These are phyloP conservation scores for Xerocomus amazonicus DNA, from an alignment of 1,284 basidiomycete genomes.

Conservation along the genomic window DNA sequence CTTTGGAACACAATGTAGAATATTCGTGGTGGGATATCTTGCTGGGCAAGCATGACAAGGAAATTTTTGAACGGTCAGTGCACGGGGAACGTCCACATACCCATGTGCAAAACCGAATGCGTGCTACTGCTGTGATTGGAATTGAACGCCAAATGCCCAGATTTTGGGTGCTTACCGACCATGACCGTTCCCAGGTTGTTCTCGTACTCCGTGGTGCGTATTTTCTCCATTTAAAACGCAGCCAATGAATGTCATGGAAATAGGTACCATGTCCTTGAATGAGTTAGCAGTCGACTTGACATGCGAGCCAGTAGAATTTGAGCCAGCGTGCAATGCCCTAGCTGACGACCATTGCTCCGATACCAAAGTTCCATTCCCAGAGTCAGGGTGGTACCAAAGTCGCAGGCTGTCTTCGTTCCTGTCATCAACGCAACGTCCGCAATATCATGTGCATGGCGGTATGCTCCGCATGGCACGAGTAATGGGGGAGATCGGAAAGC, in stretches of 20 bases:
- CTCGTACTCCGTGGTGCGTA: slow-evolving; percentile 62
- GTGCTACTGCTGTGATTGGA: slow-evolving; percentile 55
- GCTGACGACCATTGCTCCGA: slow-evolving; percentile 28
- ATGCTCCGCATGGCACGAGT: slow-evolving; percentile 76
- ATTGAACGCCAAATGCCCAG: slow-evolving; percentile 69
- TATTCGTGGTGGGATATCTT: slow-evolving; percentile 82
- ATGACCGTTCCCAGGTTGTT: slow-evolving; percentile 66
- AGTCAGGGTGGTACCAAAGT: slow-evolving; percentile 24
- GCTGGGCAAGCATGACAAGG: slow-evolving; percentile 71
- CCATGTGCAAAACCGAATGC: slow-evolving; percentile 38
- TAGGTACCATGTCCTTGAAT: slow-evolving; percentile 79
- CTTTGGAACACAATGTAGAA: slow-evolving; percentile 20
- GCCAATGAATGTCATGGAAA: slow-evolving; percentile 12
- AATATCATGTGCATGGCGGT: slow-evolving; percentile 69
- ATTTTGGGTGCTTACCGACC: slow-evolving; percentile 79
- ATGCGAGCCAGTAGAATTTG: slow-evolving; percentile 67
- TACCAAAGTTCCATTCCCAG: slow-evolving; percentile 29
- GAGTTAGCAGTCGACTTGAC: slow-evolving; percentile 81
- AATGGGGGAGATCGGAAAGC: slow-evolving; percentile 74
- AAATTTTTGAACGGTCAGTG: slow-evolving; percentile 66
- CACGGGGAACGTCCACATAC: slow-evolving; percentile 28
- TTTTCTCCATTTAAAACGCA: background rate
- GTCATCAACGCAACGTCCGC: slow-evolving; percentile 19
- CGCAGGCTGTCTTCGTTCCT: slow-evolving; percentile 23
- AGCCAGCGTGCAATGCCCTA: slow-evolving; percentile 43